Base-by-base conservation (phyloP, 148 eudicot species). In the Camellia japonica region DNA sequence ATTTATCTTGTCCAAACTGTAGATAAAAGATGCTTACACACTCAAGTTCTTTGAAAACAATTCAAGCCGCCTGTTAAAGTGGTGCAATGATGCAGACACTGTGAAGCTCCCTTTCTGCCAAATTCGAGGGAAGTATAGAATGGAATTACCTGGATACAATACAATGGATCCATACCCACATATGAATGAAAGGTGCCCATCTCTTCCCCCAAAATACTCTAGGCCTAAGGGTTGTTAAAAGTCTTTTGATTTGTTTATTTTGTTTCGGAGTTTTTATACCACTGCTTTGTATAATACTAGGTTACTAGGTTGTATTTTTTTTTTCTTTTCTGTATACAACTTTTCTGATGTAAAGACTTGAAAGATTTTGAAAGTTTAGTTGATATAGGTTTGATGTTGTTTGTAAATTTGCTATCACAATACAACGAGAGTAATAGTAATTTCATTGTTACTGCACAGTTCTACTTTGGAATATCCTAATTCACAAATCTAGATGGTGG, bases 111-210 rank as follows among this genome's bases (percentile, higher is more conserved):
- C 97, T 3, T 94, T 81, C 78, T 96, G 99, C 85, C 99, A 96
- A 87, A 94, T 97, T 73, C 82, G 74, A 80, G 99, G 99, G 59
- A 94, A 87, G 80, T 97, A 94, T 67, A 81, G 93, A 69, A 96
- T 97, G 99, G 98, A 97, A 79, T 78, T 94, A 81, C 99, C 99
- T 0, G 94, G 84, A 58, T 94, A 89, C 89, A 96, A 96, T 81
- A 86, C 89, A 8, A 80, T 96, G 82, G 92, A 88, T 52, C 95
- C 89, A 3, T 94, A 96, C 81, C 78, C 93, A 18, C 97, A 85
- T 82, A 94, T 96, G 98, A 92, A 92, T 74, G 98, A 96, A 80
- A 91, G 63, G 77, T 96, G 99, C 76, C 97, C 97, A 16, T 91
- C 98, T 46, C 80, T 96, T 78, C 97, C 99, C 18, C 98, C 99